Base-by-base conservation (phyloP, 495 filamentous ascomycete species). In the Tuber melanosporum region DNA sequence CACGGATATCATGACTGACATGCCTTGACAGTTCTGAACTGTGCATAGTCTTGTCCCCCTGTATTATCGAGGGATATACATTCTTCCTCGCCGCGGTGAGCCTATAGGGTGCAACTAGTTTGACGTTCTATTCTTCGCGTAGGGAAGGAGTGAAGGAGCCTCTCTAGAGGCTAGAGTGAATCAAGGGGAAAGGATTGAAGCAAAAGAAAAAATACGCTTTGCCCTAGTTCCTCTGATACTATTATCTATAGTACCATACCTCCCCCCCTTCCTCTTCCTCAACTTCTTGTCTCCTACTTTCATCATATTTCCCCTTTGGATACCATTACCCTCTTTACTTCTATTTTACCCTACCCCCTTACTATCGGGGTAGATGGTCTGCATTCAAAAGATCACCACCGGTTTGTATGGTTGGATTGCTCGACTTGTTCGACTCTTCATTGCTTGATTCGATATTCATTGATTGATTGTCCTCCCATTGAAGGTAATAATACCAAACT, bases 401-500 rank as follows among this genome's bases (percentile, higher is more conserved):
- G n/a, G n/a, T 66, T 66, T 66, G 12, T 32, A 15, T 66, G 57
- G 57, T 66, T 66, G 57, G 26, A n/a, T 66, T 66, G 26, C 14
- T 32, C 32, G n/a, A 66, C 57, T 17, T 57, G n/a, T 57, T 57
- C 52, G 52, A 20, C 47, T 52, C 20, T 57, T 57, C 17, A 26
- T 57, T 52, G 47, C 47, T 52, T 32, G 12, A 66, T 66, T 66
- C 22, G 49, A 57, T 57, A 66, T 32, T 32, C n/a, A 9, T 32
- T 66, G 57, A 66, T 66, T 66, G 57, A 66, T 66, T 66, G 41
- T 39, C 45, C 70, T 20, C 74, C 42, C 70, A 62, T 76, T 76
- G 62, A 71, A 69, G 52, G 52, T 72, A 69, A 72, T 39, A 76
- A 71, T 69, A 72, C 46, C 74, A n/a, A 43, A 72, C 62, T 44